Evolutionary conservation across 768 basidiomycete genomes (phyloP).

Genomic region (Trichaptum fuscoviolaceum): DNA sequence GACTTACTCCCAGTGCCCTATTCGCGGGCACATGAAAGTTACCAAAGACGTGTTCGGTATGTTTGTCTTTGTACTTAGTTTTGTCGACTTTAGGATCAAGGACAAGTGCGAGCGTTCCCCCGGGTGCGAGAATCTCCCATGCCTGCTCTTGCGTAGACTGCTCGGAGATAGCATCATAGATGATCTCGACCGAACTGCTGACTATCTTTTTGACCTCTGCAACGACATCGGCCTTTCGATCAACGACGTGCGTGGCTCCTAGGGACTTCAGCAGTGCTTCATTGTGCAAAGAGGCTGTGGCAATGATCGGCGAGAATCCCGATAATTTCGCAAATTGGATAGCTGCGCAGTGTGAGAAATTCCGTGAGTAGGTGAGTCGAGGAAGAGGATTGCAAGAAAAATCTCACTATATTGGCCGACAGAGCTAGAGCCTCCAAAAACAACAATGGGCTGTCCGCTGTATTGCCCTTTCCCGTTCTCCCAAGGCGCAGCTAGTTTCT

Average conservation of each 20-base stretch:
- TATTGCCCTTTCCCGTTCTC: constrained; percentile 35
- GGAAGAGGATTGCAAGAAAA: background rate
- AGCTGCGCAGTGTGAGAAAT: constrained; percentile 13
- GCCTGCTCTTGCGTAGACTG: constrained; percentile 34
- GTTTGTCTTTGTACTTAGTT: constrained; percentile 15
- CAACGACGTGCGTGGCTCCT: constrained; percentile 34
- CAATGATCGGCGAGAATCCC: constrained; percentile 32
- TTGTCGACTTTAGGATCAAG: constrained; percentile 11
- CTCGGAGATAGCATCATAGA: constrained; percentile 27
- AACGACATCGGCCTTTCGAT: constrained; percentile 22
- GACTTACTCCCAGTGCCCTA: constrained; percentile 19
- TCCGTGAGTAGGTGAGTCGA: background rate
- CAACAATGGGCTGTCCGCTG: constrained; percentile 37
- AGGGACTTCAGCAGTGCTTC: constrained; percentile 26
- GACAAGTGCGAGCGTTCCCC: constrained; percentile 26
- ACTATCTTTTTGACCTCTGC: constrained; percentile 9
- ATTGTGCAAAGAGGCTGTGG: constrained; percentile 35
- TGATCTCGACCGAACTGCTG: constrained; percentile 9
- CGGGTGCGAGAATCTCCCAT: constrained; percentile 30
- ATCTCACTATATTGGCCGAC: constrained; percentile 45
- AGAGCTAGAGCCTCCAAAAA: constrained; percentile 45
- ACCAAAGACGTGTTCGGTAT: constrained; percentile 11
- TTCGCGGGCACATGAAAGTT: constrained; percentile 11
- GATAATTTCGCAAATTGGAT: constrained; percentile 32
- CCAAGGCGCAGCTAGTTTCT: constrained; percentile 36